These are phyloP conservation scores for Beta macrorhiza DNA, from an alignment of 179 eudicot genomes.

Conservation along the genomic window DNA sequence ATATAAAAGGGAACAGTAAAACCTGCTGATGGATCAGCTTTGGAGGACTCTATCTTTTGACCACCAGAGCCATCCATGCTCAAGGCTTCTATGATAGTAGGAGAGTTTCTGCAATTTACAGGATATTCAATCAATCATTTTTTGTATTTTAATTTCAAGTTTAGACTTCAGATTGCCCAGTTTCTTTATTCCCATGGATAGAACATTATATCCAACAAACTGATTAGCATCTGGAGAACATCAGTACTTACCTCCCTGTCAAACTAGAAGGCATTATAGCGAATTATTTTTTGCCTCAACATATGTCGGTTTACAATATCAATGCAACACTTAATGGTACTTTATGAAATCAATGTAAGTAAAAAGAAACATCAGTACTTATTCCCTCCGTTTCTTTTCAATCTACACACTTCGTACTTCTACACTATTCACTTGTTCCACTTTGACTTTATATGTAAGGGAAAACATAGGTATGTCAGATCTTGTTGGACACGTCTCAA, in stretches of 20 bases:
- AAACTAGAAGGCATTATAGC: neutral
- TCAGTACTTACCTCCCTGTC: neutral
- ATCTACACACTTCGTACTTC: too few relatives aligned
- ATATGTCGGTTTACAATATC: neutral
- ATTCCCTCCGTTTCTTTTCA: too few relatives aligned
- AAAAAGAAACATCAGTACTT: too few relatives aligned
- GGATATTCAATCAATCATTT: neutral
- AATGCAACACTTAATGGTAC: neutral
- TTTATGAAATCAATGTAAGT: too few relatives aligned
- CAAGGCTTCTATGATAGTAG: slow-evolving; percentile 70
- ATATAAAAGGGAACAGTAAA: neutral
- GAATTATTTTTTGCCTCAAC: neutral
- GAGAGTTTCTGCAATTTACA: slow-evolving; percentile 48
- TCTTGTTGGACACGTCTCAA: too few relatives aligned
- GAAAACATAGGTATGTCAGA: too few relatives aligned
- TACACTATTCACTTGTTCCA: too few relatives aligned
- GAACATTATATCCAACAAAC: neutral
- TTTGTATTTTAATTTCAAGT: neutral
- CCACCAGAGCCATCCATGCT: slow-evolving; percentile 83
- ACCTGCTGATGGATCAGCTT: slow-evolving; percentile 46
- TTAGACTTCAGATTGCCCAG: neutral
- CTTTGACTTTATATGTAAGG: too few relatives aligned
- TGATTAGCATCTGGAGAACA: neutral
- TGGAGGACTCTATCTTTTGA: slow-evolving; percentile 51
- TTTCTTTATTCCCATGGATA: neutral